Evolutionary conservation across 106 monocot genomes (phyloP).

Genomic region (Triglochin maritima): DNA sequence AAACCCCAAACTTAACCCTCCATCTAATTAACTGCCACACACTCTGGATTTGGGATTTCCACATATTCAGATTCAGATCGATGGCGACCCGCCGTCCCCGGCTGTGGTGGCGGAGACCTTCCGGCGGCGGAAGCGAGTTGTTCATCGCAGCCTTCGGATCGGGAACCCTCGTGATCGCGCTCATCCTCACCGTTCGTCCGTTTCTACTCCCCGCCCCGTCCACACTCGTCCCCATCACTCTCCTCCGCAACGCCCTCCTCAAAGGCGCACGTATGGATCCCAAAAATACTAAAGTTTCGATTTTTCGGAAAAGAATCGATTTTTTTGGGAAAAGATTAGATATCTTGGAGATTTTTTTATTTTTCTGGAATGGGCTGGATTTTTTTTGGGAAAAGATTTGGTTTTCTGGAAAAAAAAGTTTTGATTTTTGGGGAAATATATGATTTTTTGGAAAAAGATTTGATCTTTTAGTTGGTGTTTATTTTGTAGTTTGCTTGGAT

Average conservation of each 20-base stretch:
- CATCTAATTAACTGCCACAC: no score
- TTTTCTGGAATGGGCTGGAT: background rate
- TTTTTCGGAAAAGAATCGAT: no score
- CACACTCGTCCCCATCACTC: slow-evolving; percentile 46
- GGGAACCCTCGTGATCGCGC: background rate
- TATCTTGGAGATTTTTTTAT: no score
- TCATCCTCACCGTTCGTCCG: background rate
- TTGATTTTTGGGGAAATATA: background rate
- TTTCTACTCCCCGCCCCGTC: background rate
- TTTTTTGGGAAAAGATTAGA: no score
- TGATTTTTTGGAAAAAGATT: background rate
- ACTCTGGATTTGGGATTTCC: no score
- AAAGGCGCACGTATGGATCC: slow-evolving; percentile 44
- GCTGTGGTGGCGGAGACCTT: background rate
- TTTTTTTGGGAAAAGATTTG: background rate
- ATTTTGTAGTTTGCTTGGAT: slow-evolving; percentile 81
- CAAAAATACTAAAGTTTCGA: no score
- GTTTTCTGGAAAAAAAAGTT: background rate
- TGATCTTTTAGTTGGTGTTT: background rate
- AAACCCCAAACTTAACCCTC: no score
- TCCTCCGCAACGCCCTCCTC: slow-evolving; percentile 33
- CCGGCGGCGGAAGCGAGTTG: background rate
- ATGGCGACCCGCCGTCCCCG: slow-evolving; percentile 1
- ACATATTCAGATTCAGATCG: no score
- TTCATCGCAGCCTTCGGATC: background rate